Base-by-base conservation (phyloP, 2,329 filamentous ascomycete species). In the Botrytis aclada region DNA sequence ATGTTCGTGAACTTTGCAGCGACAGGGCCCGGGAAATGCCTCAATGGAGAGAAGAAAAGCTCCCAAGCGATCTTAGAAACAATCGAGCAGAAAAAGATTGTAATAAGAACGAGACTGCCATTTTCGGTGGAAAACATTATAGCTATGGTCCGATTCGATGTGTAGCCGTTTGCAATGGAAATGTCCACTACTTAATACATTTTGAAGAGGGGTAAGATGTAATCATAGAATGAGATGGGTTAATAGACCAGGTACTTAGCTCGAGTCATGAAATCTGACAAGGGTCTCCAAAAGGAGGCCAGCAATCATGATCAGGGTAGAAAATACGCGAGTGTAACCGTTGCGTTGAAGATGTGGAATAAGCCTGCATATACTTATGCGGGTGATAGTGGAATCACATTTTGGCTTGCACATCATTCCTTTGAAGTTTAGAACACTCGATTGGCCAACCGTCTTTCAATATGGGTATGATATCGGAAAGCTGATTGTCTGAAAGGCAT, bases 11-110 rank as follows among this genome's bases (percentile, higher is more conserved):
- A 65, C 18, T 37, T 65, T 29, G 45, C 60, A 32, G 56, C 22
- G 25, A 56, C 25, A 9, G 60, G 69, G 34, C 69, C 60, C 6
- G 69, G 45, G n/a, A 65, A 56, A n/a, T 64, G 43, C n/a, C 45
- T 47, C 29, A 56, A 37, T 4, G 60, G 60, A 22, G 60, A 65
- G 14, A 58, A 64, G 7, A 37, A 32, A 29, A 43, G 29, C 32
- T 64, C 60, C 43, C 34, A 65, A 12, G 41, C 32, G 34, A 65
- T 29, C 32, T 71, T 65, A 47, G 18, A 43, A 37, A 47, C 7
- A 32, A 71, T 41, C 9, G 51, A 39, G 32, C 18, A 63, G 29
- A 58, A 39, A 39, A 51, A 37, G 6, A 47, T 14, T n/a, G 43
- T 4, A 65, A 62, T 18, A 25, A 47, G 29, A 47, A 34, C 1